Percentiles rank a stretch among this genome's conserved stretches.
These are phyloP conservation scores for Cutaneotrichosporon cutaneum DNA, from an alignment of 1,284 basidiomycete genomes.

Conservation along the genomic window DNA sequence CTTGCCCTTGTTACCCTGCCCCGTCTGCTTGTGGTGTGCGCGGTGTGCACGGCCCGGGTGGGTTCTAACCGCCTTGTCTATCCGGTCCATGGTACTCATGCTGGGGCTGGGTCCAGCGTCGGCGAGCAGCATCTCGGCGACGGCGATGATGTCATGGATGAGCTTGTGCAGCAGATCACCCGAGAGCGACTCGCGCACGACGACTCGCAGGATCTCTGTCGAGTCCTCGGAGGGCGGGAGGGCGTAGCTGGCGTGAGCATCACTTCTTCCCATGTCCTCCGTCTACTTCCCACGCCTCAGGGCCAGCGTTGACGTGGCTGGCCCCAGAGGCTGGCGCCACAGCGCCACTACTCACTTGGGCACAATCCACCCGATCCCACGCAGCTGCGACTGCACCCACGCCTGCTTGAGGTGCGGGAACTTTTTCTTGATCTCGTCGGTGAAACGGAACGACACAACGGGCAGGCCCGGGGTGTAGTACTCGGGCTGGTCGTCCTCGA, in stretches of 20 bases:
- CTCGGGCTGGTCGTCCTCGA: conserved; percentile 28
- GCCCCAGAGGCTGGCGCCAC: neutral
- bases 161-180: conserved; percentile 45
- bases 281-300: neutral
- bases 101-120: conserved; percentile 6
- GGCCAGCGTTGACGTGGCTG: no score
- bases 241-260: conserved; percentile 59
- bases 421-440: conserved; percentile 67
- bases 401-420: conserved; percentile 76
- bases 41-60: neutral
- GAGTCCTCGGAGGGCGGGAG: conserved; percentile 68
- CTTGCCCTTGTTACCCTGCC: neutral
- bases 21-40: neutral
- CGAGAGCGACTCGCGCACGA: conserved; percentile 66
- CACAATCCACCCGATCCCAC: conserved; percentile 63
- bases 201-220: conserved; percentile 79
- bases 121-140: conserved; percentile 9
- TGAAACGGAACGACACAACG: conserved; percentile 88
- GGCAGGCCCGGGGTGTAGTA: conserved; percentile 64
- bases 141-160: conserved; percentile 42
- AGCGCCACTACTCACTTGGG: conserved; percentile 58
- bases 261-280: neutral
- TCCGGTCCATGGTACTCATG: neutral
- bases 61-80: neutral
- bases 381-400: conserved; percentile 69